Base-by-base conservation (phyloP, 2,329 filamentous ascomycete genomes). In the Colletotrichum simmondsii region DNA sequence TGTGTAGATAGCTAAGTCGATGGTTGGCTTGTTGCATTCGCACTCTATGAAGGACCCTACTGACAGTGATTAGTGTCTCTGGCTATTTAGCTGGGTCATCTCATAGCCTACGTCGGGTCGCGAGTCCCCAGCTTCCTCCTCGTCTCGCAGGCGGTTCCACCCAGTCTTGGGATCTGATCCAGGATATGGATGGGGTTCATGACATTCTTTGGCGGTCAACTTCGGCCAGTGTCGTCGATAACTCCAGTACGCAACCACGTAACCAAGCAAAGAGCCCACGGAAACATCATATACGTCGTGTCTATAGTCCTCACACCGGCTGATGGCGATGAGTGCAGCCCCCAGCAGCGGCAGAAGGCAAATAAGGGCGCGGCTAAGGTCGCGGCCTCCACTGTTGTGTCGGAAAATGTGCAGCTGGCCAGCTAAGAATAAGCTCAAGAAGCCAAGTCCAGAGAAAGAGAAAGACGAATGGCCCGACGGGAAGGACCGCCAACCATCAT, bases 401-500 rank as follows among this genome's bases (percentile, higher is more conserved):
- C 84, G 84, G 70, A 89, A 92, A 56, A 92, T 85, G 73, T 88
- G 87, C 61, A 92, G 83, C 80, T 93, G 91, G 4, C 92, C 92
- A 1, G 92, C 91, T 32, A 94, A 84, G 79, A 93, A 94, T 30
- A 94, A 83, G 26, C 90, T 88, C 22, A 95, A 83, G 79, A 94
- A 97, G 3, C 94, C 94, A 11, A 97, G 85, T 0, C 94, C 94
- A 4, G 91, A 90, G 79, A 97, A 97, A 1, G 93, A 88, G 79
- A 95, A 95, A 72, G 92, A 94, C 14, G 90, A 92, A 81, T 97
- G 94, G 1, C 94, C 94, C 2, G 91, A 93, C 1, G 94, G 94
- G 77, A 97, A 97, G 26, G 92, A 94, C 54, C 94, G 90, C 92
- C 94, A 96, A 19, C 94, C 94, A 77, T 97, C 94, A 75, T 97